Percentiles rank a stretch among this genome's conserved stretches.
Conservation (phyloP, 164 flowering plant genomes). For the Vitis amurensis region DNA sequence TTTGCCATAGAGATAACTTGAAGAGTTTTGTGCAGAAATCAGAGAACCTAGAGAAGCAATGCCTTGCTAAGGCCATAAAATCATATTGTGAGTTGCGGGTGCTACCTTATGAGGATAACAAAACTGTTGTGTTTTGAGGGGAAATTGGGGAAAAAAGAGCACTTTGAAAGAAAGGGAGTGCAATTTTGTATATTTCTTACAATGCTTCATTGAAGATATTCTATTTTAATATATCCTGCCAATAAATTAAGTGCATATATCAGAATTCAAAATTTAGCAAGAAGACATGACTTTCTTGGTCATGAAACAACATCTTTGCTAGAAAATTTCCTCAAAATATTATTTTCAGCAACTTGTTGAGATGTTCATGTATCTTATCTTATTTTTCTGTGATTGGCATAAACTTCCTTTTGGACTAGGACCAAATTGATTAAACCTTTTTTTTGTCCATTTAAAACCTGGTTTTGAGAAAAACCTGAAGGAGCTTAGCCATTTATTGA, state of each 20-base stretch:
- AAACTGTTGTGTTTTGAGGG: conserved; percentile 78
- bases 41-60: conserved; percentile 86
- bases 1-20: conserved; percentile 87
- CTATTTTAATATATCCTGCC: too few species aligned
- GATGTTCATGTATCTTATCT: too few species aligned
- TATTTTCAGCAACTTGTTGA: not conserved
- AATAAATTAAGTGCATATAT: not conserved
- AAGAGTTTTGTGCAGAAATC: conserved; percentile 82
- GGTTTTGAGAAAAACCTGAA: too few species aligned
- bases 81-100: conserved; percentile 93
- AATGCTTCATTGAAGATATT: too few species aligned
- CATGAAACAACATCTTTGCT: not conserved
- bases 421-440: too few species aligned
- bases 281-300: not conserved
- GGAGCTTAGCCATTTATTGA: too few species aligned
- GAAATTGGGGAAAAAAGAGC: not conserved
- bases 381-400: too few species aligned
- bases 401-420: too few species aligned
- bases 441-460: too few species aligned
- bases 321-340: not conserved
- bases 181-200: too few species aligned
- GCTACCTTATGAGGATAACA: conserved; percentile 64
- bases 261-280: not conserved
- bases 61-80: conserved; percentile 75
- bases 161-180: too few species aligned